Conservation (phyloP, 2,329 filamentous ascomycete species). For the Neonectria magnoliae region DNA sequence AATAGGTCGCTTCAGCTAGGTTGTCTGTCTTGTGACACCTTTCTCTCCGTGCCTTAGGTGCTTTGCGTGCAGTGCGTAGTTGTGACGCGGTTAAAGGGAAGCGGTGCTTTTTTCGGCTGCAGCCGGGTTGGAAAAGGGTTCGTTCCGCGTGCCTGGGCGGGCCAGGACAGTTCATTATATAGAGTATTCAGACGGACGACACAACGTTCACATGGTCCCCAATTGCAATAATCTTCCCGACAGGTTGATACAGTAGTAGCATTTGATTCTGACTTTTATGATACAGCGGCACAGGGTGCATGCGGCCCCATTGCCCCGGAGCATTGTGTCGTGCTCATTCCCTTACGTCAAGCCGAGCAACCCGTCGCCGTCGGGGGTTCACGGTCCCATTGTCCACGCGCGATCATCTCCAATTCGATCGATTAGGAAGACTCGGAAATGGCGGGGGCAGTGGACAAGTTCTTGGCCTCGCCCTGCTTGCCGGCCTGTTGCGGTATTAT, state of each 20-base stretch:
- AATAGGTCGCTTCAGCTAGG: neutral
- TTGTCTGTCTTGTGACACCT: neutral
- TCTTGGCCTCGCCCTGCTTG: constrained; percentile 90
- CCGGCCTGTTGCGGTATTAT: constrained; percentile 75
- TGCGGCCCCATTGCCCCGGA: constrained; percentile 37
- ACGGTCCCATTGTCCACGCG: constrained; percentile 38
- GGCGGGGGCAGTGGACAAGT: constrained; percentile 61
- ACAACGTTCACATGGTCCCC: constrained; percentile 18
- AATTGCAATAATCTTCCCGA: constrained; percentile 30
- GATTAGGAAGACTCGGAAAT: constrained; percentile 51
- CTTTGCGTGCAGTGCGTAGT: neutral
- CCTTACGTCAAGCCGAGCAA: constrained; percentile 36
- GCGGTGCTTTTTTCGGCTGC: constrained; percentile 32
- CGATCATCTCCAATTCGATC: constrained; percentile 32
- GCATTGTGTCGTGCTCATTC: constrained; percentile 35
- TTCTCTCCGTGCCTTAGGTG: neutral
- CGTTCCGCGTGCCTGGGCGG: constrained; percentile 21
- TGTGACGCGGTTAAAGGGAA: constrained; percentile 17
- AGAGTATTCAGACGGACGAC: neutral
- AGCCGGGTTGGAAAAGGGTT: constrained; percentile 38
- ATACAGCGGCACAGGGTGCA: constrained; percentile 45
- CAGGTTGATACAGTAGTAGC: constrained; percentile 45
- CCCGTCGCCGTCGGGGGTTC: constrained; percentile 17
- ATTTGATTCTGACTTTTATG: constrained; percentile 43
- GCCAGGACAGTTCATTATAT: constrained; percentile 8